Base-by-base conservation (phyloP, 768 basidiomycete genomes). In the Tephrocybe sp. region DNA sequence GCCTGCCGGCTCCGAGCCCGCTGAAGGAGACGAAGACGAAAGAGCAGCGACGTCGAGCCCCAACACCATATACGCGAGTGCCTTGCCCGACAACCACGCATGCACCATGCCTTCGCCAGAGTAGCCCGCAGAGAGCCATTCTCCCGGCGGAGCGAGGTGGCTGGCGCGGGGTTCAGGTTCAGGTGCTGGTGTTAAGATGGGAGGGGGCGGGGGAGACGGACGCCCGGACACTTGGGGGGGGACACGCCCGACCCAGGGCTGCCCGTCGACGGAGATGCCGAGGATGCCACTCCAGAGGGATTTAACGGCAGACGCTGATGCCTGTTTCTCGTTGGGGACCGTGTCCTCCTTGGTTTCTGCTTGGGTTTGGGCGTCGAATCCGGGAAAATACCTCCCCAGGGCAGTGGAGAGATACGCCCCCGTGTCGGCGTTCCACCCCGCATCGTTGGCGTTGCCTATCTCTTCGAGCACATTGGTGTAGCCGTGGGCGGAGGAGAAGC, bases 41-140 rank as follows among this genome's bases (percentile, higher is more conserved):
- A 11, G 28, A 30, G 28, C 6, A 30, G 28, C 6, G 11, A 11
- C 38, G 20, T 76, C 74, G 12, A 66, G 44, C 2, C 71, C 77
- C 3, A 83, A 65, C 3, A 90, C 68, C 85, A 86, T 85, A 46
- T 69, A 57, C 10, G 82, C 85, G 17, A 86, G 63, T 7, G 80
- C 83, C 49, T 75, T 73, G 3, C 81, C 78, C 50, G 81, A 75
- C 63, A 83, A 62, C 84, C 85, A 87, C 0, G 83, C 85, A 55
- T 86, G 79, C 3, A 79, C 79, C 86, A 88, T 87, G 1, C 87
- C 87, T 56, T 90, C 87, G 0, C 87, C 87, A 0, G 77, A 74
- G 61, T 84, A 89, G 3, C 85, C 87, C 11, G 83, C 86, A 14
- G 81, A 71, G 14, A 88, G 74, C 88, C 87, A 88, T 62, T 89